phyloP scores from a whole-genome alignment of 2,329 filamentous ascomycete genomes.

The Metarhizium guizhouense region DNA sequence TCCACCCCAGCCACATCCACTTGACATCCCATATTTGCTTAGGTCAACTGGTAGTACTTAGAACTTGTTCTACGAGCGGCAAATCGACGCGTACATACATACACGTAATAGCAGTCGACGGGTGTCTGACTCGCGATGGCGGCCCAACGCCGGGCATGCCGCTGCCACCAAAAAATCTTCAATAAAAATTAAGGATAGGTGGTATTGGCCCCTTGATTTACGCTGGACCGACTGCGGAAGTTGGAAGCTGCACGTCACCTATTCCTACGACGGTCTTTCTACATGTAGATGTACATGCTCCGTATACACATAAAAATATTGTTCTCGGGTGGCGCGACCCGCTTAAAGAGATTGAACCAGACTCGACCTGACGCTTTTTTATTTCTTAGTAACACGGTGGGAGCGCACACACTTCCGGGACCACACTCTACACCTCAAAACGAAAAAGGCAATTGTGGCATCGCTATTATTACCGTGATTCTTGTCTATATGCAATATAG shows the following conservation, averaged over 20 bases:
- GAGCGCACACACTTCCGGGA: too few species aligned
- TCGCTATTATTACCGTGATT: not conserved
- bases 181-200: too few species aligned
- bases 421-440: not conserved
- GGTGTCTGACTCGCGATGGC: not conserved
- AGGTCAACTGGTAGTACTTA: too few species aligned
- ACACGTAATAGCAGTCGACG: not conserved
- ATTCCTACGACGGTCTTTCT: not conserved
- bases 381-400: too few species aligned
- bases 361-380: too few species aligned
- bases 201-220: not conserved
- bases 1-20: not conserved
- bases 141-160: not conserved
- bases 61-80: too few species aligned
- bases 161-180: not conserved
- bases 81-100: not conserved
- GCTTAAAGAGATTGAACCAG: too few species aligned
- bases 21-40: not conserved
- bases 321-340: too few species aligned
- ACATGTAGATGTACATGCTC: too few species aligned
- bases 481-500: constrained; percentile 1
- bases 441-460: not conserved
- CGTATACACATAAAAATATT: too few species aligned
- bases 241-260: not conserved
- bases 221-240: not conserved